Percentiles rank a stretch among this genome's conserved stretches.
Evolutionary conservation across 192 early-diverging fungal genomes (phyloP).

Genomic region (Anaeromyces robustus): DNA sequence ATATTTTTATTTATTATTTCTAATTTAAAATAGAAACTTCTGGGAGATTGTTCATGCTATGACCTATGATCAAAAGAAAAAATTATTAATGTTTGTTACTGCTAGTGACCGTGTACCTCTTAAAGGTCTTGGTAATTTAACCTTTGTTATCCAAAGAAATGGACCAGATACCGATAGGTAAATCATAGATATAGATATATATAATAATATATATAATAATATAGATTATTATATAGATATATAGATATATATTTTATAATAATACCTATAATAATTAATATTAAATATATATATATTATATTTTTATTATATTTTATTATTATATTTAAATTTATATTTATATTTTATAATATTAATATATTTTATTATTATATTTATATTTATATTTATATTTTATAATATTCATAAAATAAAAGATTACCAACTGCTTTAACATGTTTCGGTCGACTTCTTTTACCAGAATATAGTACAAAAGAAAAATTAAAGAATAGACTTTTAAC

Average conservation of each 20-base stretch:
- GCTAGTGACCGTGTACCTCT: constrained; percentile 78
- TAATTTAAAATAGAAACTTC: constrained; percentile 26
- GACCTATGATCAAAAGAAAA: constrained; percentile 40
- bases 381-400: no score
- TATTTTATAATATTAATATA: no score
- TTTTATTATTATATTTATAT: no score
- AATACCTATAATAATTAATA: no score
- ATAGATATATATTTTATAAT: no score
- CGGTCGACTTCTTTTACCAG: constrained; percentile 70
- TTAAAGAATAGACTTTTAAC: constrained; percentile 58
- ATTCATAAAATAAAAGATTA: no score
- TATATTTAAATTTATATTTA: no score
- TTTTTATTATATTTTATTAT: no score
- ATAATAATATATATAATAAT: no score
- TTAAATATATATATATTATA: no score
- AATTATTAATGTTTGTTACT: constrained; percentile 78
- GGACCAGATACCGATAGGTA: constrained; percentile 70
- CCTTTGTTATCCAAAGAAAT: constrained; percentile 91
- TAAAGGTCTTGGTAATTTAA: constrained; percentile 56
- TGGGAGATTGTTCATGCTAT: constrained; percentile 66
- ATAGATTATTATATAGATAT: no score
- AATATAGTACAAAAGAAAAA: constrained; percentile 56
- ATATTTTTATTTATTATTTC: no score
- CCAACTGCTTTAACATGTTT: constrained; percentile 21
- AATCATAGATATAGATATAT: neutral